Conservation (phyloP, 495 filamentous ascomycete genomes). For the Hyaloscypha variabilis region DNA sequence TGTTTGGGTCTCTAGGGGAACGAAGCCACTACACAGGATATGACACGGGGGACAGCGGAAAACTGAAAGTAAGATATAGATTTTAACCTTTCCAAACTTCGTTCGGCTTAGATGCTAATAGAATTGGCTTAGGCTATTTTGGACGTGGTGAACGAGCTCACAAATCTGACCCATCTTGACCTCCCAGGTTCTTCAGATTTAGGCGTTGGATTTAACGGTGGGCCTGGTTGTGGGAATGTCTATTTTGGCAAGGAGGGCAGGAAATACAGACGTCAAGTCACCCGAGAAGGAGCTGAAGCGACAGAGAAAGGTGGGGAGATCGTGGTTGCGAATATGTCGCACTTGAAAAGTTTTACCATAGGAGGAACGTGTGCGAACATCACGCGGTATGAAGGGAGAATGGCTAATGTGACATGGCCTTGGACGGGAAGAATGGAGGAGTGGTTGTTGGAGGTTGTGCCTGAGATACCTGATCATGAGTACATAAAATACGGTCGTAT, state of each 20-base stretch:
- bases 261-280: constrained; percentile 12
- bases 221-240: constrained; percentile 15
- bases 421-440: constrained; percentile 14
- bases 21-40: not conserved
- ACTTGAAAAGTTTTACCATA: constrained; percentile 16
- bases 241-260: constrained; percentile 14
- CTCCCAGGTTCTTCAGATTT: constrained; percentile 8
- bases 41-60: not conserved
- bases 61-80: constrained; percentile 6
- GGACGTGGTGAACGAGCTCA: constrained; percentile 17
- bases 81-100: not conserved
- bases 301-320: constrained; percentile 10
- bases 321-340: constrained; percentile 12
- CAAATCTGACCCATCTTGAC: constrained; percentile 20
- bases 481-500: not conserved
- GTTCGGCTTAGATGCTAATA: not conserved
- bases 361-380: constrained; percentile 8
- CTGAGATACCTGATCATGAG: not conserved
- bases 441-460: constrained; percentile 12
- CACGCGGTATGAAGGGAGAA: constrained; percentile 1
- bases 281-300: constrained; percentile 9
- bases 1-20: not conserved
- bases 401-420: constrained; percentile 9
- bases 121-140: constrained; percentile 17
- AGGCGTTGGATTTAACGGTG: constrained; percentile 11